These are phyloP conservation scores for Pontederia crassipes DNA, from an alignment of 176 grass and related monocot species.

Conservation along the genomic window DNA sequence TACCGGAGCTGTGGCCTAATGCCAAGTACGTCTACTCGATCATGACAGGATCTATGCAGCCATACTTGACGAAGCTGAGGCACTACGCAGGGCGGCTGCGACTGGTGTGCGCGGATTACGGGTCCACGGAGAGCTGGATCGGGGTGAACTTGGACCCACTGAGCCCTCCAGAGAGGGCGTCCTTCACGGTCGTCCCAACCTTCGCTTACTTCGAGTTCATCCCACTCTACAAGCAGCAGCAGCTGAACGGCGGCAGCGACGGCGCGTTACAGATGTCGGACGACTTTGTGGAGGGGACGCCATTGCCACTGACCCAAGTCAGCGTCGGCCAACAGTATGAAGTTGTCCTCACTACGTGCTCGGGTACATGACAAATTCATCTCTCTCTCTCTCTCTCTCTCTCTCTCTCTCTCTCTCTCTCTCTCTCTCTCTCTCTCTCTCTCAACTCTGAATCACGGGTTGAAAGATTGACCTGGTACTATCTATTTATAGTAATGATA, in stretches of 20 bases:
- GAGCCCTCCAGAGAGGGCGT: constrained; percentile 3
- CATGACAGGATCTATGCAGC: constrained; percentile 25
- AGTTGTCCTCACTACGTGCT: constrained; percentile 24
- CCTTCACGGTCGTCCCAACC: constrained; percentile 11
- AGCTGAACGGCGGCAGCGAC: background rate
- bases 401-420: background rate
- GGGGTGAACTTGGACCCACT: constrained; percentile 15
- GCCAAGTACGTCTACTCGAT: constrained; percentile 26
- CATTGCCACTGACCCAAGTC: constrained; percentile 7
- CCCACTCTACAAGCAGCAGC: constrained; percentile 1
- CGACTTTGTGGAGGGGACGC: constrained; percentile 5
- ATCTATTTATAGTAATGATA: too few relatives aligned
- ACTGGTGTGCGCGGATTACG: constrained; percentile 16
- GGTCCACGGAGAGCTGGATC: constrained; percentile 26
- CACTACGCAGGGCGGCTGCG: constrained; percentile 9
- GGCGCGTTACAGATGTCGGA: background rate
- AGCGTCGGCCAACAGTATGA: constrained; percentile 17
- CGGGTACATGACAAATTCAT: background rate
- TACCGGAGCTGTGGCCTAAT: constrained; percentile 20
- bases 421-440: background rate
- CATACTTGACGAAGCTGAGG: constrained; percentile 18
- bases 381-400: background rate
- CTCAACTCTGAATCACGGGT: too few relatives aligned
- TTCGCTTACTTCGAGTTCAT: constrained; percentile 29
- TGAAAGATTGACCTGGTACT: too few relatives aligned